A percentile compares a stretch with the other conserved stretches of the same genome.
Evolutionary conservation across 106 monocot species (phyloP).

Genomic region (Acanthochlamys bracteata): DNA sequence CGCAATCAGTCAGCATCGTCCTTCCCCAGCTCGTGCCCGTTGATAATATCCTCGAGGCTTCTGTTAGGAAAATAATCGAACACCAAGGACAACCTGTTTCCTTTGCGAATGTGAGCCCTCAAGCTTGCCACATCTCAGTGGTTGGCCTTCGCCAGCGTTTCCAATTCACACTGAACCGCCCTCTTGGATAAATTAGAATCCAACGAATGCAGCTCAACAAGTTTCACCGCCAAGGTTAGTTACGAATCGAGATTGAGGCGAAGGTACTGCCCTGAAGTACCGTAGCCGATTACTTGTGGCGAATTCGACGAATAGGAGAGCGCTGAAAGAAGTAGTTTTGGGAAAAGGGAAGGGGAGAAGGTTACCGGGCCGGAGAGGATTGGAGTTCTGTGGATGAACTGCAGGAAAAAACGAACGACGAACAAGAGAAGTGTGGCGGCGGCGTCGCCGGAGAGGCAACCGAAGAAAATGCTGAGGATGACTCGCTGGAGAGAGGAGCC

Average conservation of each 20-base stretch:
- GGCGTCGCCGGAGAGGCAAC: slow-evolving; percentile 58
- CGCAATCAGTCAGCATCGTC: slow-evolving; percentile 58
- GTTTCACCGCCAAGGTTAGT: slow-evolving; percentile 55
- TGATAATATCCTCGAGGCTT: slow-evolving; percentile 75
- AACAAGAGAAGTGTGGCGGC: slow-evolving; percentile 51
- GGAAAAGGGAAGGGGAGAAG: slow-evolving; percentile 69
- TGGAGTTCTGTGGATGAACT: slow-evolving; percentile 52
- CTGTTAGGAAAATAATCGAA: slow-evolving; percentile 54
- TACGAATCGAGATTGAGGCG: slow-evolving; percentile 37
- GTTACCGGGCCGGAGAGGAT: slow-evolving; percentile 71
- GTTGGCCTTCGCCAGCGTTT: slow-evolving; percentile 42
- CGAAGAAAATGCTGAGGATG: slow-evolving; percentile 64
- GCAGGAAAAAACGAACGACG: slow-evolving; percentile 46
- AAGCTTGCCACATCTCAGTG: slow-evolving; percentile 68
- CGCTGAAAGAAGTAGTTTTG: slow-evolving; percentile 41
- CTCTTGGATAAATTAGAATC: slow-evolving; percentile 30
- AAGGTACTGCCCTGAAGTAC: slow-evolving; percentile 42
- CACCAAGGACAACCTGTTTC: slow-evolving; percentile 37
- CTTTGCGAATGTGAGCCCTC: slow-evolving; percentile 50
- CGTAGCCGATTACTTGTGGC: slow-evolving; percentile 25
- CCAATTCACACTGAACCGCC: slow-evolving; percentile 57
- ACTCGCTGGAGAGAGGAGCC: slow-evolving; percentile 29
- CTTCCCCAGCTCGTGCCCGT: slow-evolving; percentile 50
- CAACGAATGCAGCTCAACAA: slow-evolving; percentile 20
- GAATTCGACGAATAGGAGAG: slow-evolving; percentile 18